A percentile compares a stretch with the other conserved stretches of the same genome.
These are phyloP conservation scores for Mentha longifolia DNA, from an alignment of 257 asterid species.

Conservation along the genomic window DNA sequence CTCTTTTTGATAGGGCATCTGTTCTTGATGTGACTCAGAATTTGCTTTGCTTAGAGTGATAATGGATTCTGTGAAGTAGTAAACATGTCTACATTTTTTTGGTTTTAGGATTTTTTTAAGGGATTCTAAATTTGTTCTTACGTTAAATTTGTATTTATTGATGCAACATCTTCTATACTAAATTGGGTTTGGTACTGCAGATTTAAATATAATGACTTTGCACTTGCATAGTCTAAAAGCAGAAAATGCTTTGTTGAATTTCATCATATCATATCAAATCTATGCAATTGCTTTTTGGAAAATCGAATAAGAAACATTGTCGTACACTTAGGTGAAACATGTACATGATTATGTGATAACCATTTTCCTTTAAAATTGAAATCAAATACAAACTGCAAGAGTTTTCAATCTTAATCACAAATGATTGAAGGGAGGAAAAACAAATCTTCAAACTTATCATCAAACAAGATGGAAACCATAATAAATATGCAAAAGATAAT, in stretches of 20 bases:
- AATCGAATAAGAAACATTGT: background rate
- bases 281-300: constrained; percentile 25
- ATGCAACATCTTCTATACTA: too few species aligned
- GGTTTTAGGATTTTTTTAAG: background rate
- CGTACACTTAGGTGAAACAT: background rate
- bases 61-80: constrained; percentile 17
- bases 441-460: background rate
- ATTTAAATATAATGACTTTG: background rate
- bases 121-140: background rate
- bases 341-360: constrained; percentile 9
- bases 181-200: background rate
- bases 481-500: background rate
- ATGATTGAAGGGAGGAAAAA: background rate
- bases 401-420: constrained; percentile 4
- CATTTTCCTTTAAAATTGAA: background rate
- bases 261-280: constrained; percentile 13
- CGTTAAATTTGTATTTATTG: background rate
- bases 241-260: constrained; percentile 22
- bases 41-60: constrained; percentile 54
- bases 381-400: constrained; percentile 2
- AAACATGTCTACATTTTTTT: background rate
- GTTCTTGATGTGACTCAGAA: constrained; percentile 54
- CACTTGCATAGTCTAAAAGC: constrained; percentile 18
- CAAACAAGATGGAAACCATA: constrained; percentile 18
- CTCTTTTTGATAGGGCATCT: constrained; percentile 82